A percentile compares a stretch with the other conserved stretches of the same genome.
Conservation (phyloP, 2,329 filamentous ascomycete genomes). For the Cryphonectria naterciae region DNA sequence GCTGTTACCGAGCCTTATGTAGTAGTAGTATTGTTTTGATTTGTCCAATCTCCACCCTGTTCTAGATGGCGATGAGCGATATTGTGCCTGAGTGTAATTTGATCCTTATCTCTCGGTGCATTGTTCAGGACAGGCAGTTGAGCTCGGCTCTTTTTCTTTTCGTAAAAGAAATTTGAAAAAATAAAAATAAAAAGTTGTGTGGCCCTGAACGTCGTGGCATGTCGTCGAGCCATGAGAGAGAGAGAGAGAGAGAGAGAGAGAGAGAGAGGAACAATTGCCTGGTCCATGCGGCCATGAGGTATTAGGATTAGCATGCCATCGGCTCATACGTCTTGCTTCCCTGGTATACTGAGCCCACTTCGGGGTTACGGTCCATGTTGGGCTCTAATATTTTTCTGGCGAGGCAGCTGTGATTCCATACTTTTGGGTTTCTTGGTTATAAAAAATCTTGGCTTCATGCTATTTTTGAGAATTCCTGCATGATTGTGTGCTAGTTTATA, state of each 20-base stretch:
- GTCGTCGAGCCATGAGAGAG: not conserved
- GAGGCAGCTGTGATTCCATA: not conserved
- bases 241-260: no score
- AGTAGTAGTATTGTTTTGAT: not conserved
- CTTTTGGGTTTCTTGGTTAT: not conserved
- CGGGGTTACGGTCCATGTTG: no score
- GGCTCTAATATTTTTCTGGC: no score
- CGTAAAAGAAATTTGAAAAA: no score
- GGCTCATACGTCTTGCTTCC: not conserved
- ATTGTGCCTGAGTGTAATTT: not conserved
- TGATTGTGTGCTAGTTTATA: not conserved
- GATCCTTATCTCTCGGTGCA: not conserved
- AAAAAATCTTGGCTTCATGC: not conserved
- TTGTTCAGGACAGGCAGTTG: not conserved
- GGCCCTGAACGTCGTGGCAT: not conserved
- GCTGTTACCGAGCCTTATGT: not conserved
- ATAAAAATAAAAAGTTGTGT: no score
- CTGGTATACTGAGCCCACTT: no score
- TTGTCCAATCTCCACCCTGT: not conserved
- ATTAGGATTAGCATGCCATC: no score
- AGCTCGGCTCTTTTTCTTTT: no score
- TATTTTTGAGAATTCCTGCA: not conserved
- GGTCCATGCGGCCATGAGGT: not conserved
- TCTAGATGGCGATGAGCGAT: not conserved
- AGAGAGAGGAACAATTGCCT: not conserved